Evolutionary conservation across 2,329 filamentous ascomycete species (phyloP).

Genomic region (Alternaria infectoria): DNA sequence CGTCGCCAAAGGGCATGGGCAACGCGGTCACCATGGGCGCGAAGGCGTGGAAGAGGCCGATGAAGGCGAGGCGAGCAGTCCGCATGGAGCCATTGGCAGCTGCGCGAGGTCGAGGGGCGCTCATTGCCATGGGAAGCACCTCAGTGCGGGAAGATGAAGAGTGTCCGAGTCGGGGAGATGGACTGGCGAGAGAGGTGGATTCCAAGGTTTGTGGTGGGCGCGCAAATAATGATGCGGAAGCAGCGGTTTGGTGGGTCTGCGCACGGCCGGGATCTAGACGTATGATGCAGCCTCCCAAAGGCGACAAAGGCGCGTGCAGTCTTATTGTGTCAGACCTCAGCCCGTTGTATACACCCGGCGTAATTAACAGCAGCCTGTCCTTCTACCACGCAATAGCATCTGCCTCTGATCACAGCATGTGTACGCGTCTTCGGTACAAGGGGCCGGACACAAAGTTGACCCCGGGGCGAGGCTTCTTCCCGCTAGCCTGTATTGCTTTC

Average conservation of each 20-base stretch:
- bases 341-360: background rate
- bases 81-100: constrained; percentile 41
- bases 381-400: background rate
- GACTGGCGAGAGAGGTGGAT: background rate
- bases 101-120: constrained; percentile 27
- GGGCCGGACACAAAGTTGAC: background rate
- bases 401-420: background rate
- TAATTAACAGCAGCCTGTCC: background rate
- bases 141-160: constrained; percentile 18
- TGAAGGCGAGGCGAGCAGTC: constrained; percentile 30
- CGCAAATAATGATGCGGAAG: constrained; percentile 18
- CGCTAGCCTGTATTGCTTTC: constrained; percentile 1
- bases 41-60: constrained; percentile 41
- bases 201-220: constrained; percentile 2
- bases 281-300: background rate
- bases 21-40: constrained; percentile 43
- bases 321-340: background rate
- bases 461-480: background rate
- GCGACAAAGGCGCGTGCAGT: background rate
- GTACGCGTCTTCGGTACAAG: background rate
- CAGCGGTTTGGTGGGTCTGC: constrained; percentile 7
- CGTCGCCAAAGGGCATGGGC: constrained; percentile 36
- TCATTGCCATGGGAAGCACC: constrained; percentile 35
- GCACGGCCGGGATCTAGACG: background rate
- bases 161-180: constrained; percentile 4